Evolutionary conservation across 805 yeast species (phyloP).

Genomic region (Candida corydali): DNA sequence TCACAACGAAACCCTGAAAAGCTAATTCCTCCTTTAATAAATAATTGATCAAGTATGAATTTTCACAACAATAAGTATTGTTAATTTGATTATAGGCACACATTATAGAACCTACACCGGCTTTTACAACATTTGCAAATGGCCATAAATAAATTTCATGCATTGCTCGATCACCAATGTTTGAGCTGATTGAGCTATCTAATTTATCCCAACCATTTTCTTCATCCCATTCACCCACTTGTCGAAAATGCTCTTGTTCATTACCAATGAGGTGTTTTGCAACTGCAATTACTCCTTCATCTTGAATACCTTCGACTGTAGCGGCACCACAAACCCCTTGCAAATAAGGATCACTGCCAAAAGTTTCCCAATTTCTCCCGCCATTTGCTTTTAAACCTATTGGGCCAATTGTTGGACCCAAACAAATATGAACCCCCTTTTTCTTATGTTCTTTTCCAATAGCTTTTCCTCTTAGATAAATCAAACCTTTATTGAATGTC

Average conservation of each 20-base stretch:
- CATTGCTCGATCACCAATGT: conserved; percentile 57
- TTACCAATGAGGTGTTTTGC: conserved; percentile 57
- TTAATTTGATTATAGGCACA: conserved; percentile 57
- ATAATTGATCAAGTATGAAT: conserved; percentile 50
- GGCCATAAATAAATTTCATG: conserved; percentile 66
- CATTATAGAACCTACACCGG: conserved; percentile 61
- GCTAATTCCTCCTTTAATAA: conserved; percentile 59
- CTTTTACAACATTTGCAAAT: conserved; percentile 56
- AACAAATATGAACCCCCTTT: conserved; percentile 52
- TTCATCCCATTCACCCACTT: conserved; percentile 44
- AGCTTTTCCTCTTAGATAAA: conserved; percentile 51
- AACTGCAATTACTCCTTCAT: conserved; percentile 53
- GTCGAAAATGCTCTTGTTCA: conserved; percentile 61
- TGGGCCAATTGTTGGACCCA: conserved; percentile 60
- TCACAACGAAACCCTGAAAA: conserved; percentile 63
- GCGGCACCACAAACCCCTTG: conserved; percentile 53
- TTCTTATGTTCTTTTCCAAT: conserved; percentile 50
- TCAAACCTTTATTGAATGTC: conserved; percentile 51
- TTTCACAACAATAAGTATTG: conserved; percentile 56
- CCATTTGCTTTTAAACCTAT: conserved; percentile 60
- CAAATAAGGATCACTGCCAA: conserved; percentile 59
- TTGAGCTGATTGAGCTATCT: conserved; percentile 43
- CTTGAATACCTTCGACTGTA: conserved; percentile 53
- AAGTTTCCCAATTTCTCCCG: conserved; percentile 64
- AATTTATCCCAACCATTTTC: conserved; percentile 41